Percentiles rank a stretch among this genome's conserved stretches.
phyloP scores from a whole-genome alignment of 139 green algal species.

The Chlamydomonas applanata region DNA sequence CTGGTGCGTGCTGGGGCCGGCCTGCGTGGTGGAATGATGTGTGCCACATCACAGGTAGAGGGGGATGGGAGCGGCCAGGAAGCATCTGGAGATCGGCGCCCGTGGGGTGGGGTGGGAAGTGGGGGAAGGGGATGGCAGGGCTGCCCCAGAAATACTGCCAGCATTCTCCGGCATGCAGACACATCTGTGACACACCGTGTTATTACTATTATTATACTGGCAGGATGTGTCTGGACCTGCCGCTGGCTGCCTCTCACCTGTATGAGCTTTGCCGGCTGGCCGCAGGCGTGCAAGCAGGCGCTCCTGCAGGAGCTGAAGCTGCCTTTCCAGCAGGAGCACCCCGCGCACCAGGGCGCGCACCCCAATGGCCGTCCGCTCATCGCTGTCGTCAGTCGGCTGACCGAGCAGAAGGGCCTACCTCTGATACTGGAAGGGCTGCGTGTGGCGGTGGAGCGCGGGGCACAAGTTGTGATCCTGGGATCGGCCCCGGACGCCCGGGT shows the following conservation, averaged over 20 bases:
- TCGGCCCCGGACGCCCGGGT: constrained; percentile 44
- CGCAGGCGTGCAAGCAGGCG: constrained; percentile 45
- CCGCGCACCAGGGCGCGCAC: neutral
- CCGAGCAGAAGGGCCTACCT: constrained; percentile 91
- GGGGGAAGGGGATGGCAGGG: too few relatives aligned
- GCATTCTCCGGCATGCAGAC: too few relatives aligned
- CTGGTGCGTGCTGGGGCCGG: neutral
- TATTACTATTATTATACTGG: too few relatives aligned
- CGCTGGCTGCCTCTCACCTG: too few relatives aligned
- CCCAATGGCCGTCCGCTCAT: constrained; percentile 68
- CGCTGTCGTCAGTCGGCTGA: constrained; percentile 80
- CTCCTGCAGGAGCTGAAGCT: constrained; percentile 44
- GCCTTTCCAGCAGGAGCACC: constrained; percentile 15
- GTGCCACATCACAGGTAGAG: too few relatives aligned
- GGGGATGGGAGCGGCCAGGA: too few relatives aligned
- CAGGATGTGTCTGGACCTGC: neutral
- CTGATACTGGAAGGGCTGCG: constrained; percentile 71
- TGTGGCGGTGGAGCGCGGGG: constrained; percentile 21
- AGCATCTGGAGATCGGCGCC: too few relatives aligned
- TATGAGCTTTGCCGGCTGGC: too few relatives aligned
- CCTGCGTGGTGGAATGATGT: neutral
- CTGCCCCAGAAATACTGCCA: too few relatives aligned
- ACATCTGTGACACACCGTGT: too few relatives aligned
- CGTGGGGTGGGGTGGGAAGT: too few relatives aligned
- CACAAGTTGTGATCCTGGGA: constrained; percentile 43